Base-by-base conservation (phyloP, 768 basidiomycete species). In the Kwoniella mangroviensis region DNA sequence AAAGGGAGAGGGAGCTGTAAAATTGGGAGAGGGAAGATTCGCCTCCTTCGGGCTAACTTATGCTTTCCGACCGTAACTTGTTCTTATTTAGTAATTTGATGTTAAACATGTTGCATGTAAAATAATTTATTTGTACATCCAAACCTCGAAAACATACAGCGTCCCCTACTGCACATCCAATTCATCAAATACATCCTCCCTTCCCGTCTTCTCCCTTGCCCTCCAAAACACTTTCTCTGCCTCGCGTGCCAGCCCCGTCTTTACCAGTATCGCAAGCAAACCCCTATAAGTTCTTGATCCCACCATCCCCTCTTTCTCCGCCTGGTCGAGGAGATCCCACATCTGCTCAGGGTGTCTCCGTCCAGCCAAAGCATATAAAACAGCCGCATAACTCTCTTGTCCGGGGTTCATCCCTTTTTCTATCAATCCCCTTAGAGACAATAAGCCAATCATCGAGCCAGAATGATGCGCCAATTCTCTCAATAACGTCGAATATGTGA, bases 361-460 rank as follows among this genome's bases (percentile, higher is more conserved):
- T 2, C 74, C 70, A 1, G 72, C 74, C 21, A 73, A 49, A 22
- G 54, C 54, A 28, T 60, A 61, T 1, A 78, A 56, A 0, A 78
- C 52, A 22, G 51, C 67, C n/a, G 66, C 64, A 21, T 62, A 70
- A 13, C 61, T 43, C 4, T 41, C 26, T 43, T 69, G 22, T 13
- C 68, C 72, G 0, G 70, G 73, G 9, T 65, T 42, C 1, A 58
- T 13, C 17, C 66, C 74, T 6, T 55, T 49, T 1, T 63, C 60
- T 6, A 68, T 12, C n/a, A 70, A 62, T 22, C 52, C 22, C 6
- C 65, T 34, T 43, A 75, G 51, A 4, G 70, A 63, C 17, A 21
- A 17, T 12, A 73, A 19, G 1, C 71, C 73, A 21, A 65, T 59
- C 21, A 41, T n/a, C 28, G 71, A 62, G 12, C 71, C 69, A 1